A percentile compares a stretch with the other conserved stretches of the same genome.
Evolutionary conservation across 768 basidiomycete species (phyloP).

Genomic region (Clathrus columnatus): DNA sequence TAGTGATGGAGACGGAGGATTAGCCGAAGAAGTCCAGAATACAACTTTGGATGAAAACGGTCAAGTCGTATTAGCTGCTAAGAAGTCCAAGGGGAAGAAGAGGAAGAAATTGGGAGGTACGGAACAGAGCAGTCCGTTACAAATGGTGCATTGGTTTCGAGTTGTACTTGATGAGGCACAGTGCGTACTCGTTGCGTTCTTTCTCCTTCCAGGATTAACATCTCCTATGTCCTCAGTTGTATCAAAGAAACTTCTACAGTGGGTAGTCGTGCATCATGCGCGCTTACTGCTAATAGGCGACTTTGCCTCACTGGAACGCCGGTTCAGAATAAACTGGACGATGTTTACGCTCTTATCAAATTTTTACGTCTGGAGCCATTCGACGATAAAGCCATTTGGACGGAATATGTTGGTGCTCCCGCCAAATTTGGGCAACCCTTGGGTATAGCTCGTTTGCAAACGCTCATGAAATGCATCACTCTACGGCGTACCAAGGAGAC

Average conservation of each 20-base stretch:
- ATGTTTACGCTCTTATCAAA: constrained; percentile 94
- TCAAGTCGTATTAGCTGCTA: constrained; percentile 43
- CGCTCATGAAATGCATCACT: constrained; percentile 94
- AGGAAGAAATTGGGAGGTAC: constrained; percentile 48
- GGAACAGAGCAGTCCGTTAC: constrained; percentile 69
- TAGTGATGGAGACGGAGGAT: constrained; percentile 43
- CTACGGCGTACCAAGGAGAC: constrained; percentile 94
- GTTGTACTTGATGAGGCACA: constrained; percentile 92
- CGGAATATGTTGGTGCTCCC: constrained; percentile 83
- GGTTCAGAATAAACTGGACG: constrained; percentile 98
- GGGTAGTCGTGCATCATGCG: constrained; percentile 90
- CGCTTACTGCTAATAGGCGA: constrained; percentile 86
- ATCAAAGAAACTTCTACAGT: constrained; percentile 96
- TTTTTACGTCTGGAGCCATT: constrained; percentile 88
- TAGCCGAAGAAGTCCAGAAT: constrained; percentile 53
- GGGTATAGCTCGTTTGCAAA: constrained; percentile 88
- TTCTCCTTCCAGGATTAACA: neutral
- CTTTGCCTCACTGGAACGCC: constrained; percentile 96
- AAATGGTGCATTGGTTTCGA: constrained; percentile 94
- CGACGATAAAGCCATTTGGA: constrained; percentile 90
- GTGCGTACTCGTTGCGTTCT: constrained; percentile 42
- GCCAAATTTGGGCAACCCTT: constrained; percentile 87
- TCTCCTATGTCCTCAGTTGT: constrained; percentile 44
- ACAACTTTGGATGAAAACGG: constrained; percentile 63
- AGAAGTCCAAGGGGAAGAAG: constrained; percentile 59